Evolutionary conservation across 768 basidiomycete species (phyloP).

Genomic region (Boletus sp.): DNA sequence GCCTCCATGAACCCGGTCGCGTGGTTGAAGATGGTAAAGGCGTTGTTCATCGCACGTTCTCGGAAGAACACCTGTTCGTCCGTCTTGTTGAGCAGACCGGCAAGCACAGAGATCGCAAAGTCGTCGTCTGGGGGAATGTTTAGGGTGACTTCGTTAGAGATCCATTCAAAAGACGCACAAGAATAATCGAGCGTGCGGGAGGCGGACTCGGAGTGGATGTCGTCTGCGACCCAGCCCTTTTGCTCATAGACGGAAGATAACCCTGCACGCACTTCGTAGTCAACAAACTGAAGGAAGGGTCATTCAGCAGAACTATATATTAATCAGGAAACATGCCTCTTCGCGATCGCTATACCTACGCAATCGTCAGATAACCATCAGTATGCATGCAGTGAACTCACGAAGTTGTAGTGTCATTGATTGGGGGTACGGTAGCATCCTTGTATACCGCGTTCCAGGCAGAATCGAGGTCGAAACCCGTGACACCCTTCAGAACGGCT

Average conservation of each 20-base stretch:
- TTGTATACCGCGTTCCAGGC: conserved; percentile 78
- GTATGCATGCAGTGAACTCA: conserved; percentile 28
- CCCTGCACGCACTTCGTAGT: conserved; percentile 81
- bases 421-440: conserved; percentile 64
- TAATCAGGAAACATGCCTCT: conserved; percentile 43
- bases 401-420: conserved; percentile 51
- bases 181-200: conserved; percentile 79
- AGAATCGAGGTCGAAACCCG: conserved; percentile 57
- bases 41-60: conserved; percentile 52
- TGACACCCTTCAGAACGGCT: conserved; percentile 64
- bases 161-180: conserved; percentile 44
- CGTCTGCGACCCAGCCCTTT: conserved; percentile 75
- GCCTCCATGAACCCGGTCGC: conserved; percentile 82
- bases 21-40: conserved; percentile 66
- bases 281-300: conserved; percentile 49
- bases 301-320: background rate
- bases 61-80: conserved; percentile 50
- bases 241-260: conserved; percentile 64
- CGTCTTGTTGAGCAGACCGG: conserved; percentile 49
- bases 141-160: background rate
- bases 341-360: conserved; percentile 67
- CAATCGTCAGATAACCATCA: background rate
- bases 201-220: conserved; percentile 76
- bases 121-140: conserved; percentile 59
- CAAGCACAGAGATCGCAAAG: conserved; percentile 67